These are phyloP conservation scores for Rhizopus delemar DNA, from an alignment of 371 early-diverging fungal species.

Conservation along the genomic window DNA sequence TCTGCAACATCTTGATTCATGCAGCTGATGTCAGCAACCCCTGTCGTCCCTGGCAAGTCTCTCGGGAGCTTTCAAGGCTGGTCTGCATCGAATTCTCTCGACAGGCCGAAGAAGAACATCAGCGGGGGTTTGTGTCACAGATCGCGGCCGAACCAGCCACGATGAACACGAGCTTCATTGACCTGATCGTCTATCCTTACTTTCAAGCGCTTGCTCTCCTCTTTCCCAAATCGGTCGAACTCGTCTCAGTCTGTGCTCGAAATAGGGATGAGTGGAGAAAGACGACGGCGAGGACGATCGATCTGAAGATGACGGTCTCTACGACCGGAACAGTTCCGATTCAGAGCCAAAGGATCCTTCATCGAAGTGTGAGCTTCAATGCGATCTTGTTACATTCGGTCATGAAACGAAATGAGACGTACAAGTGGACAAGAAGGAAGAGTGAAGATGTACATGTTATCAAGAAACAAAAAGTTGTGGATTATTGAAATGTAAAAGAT, in stretches of 20 bases:
- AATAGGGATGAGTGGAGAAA: slow-evolving; percentile 43
- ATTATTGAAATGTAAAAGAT: no score
- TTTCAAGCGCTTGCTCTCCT: slow-evolving; percentile 76
- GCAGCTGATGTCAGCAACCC: slow-evolving; percentile 91
- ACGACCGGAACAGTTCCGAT: no score
- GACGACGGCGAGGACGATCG: no score
- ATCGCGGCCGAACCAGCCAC: slow-evolving; percentile 72
- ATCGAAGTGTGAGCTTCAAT: no score
- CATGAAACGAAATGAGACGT: no score
- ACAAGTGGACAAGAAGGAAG: no score
- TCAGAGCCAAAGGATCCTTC: no score
- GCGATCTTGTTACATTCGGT: no score
- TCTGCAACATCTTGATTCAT: slow-evolving; percentile 75
- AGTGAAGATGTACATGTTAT: no score
- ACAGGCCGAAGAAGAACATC: slow-evolving; percentile 83
- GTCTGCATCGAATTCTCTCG: slow-evolving; percentile 83
- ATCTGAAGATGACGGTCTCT: no score
- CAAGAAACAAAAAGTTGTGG: no score
- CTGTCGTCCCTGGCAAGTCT: slow-evolving; percentile 80
- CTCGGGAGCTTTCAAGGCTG: slow-evolving; percentile 78
- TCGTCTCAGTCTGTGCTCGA: slow-evolving; percentile 26
- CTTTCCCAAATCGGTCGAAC: slow-evolving; percentile 55
- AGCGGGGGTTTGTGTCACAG: slow-evolving; percentile 73
- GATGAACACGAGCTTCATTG: slow-evolving; percentile 79
- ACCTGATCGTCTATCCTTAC: slow-evolving; percentile 84